Conservation (phyloP, 2,329 filamentous ascomycete species). For the Fusarium caatingaense region DNA sequence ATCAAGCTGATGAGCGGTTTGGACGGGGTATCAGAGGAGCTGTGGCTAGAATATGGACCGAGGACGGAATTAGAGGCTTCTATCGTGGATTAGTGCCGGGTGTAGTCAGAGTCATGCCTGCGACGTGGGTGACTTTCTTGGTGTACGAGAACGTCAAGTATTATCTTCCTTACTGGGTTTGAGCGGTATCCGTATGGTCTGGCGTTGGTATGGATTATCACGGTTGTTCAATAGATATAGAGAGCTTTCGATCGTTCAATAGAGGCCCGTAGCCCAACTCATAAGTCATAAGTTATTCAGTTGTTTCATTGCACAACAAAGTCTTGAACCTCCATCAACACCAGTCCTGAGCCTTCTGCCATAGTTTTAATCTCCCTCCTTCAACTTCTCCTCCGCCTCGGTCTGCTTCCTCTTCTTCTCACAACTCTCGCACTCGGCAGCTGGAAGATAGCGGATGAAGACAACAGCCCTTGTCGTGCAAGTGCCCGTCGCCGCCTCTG, state of each 20-base stretch:
- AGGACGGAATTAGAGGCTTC: constrained; percentile 85
- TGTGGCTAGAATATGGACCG: constrained; percentile 76
- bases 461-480: constrained; percentile 9
- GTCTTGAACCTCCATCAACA: background rate
- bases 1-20: constrained; percentile 81
- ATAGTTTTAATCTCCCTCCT: background rate
- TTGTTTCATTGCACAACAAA: background rate
- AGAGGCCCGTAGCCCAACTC: background rate
- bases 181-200: background rate
- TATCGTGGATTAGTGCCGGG: constrained; percentile 93
- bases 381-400: background rate
- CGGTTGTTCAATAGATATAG: constrained; percentile 4
- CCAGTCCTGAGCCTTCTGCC: background rate
- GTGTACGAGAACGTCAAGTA: constrained; percentile 95
- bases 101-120: constrained; percentile 89
- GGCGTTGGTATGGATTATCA: constrained; percentile 6
- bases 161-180: constrained; percentile 66
- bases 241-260: background rate
- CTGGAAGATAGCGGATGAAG: constrained; percentile 23
- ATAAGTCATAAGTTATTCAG: constrained; percentile 1
- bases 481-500: background rate
- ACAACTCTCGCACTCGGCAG: constrained; percentile 26
- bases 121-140: constrained; percentile 95
- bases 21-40: constrained; percentile 78
- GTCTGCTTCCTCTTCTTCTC: constrained; percentile 15